These are phyloP conservation scores for Amanita rimosa DNA, from an alignment of 768 basidiomycete species.

Conservation along the genomic window DNA sequence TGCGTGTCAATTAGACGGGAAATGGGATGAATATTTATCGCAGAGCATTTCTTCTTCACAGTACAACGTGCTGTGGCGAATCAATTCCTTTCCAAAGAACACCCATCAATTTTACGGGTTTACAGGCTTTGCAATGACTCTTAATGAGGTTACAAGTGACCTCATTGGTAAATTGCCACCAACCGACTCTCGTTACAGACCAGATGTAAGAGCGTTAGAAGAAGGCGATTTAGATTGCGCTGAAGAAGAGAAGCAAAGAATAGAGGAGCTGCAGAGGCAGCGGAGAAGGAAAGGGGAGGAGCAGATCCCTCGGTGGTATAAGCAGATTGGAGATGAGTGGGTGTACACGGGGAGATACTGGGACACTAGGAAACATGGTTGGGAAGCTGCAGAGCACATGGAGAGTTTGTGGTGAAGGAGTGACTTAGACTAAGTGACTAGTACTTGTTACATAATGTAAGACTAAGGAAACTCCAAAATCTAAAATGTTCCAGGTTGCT, in stretches of 20 bases:
- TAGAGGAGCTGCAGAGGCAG: slow-evolving; percentile 72
- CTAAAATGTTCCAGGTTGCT: neutral
- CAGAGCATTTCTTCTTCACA: slow-evolving; percentile 56
- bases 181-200: slow-evolving; percentile 74
- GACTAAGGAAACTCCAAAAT: no score
- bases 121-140: slow-evolving; percentile 64
- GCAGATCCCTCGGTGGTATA: slow-evolving; percentile 64
- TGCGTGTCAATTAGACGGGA: slow-evolving; percentile 66
- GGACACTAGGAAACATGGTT: slow-evolving; percentile 58
- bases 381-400: slow-evolving; percentile 35
- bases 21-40: slow-evolving; percentile 81
- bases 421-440: no score
- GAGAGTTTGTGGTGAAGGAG: slow-evolving; percentile 65
- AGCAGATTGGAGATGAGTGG: slow-evolving; percentile 61
- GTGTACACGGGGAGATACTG: slow-evolving; percentile 73
- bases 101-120: slow-evolving; percentile 71
- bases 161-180: slow-evolving; percentile 53
- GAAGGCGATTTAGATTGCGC: slow-evolving; percentile 62
- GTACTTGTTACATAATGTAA: no score
- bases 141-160: slow-evolving; percentile 71
- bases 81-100: slow-evolving; percentile 62
- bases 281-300: slow-evolving; percentile 54
- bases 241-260: slow-evolving; percentile 56
- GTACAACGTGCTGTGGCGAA: slow-evolving; percentile 71
- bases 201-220: slow-evolving; percentile 78